Percentiles rank a stretch among this genome's conserved stretches.
phyloP scores from a whole-genome alignment of 768 basidiomycete species.

The Suillus cothurnatus region DNA sequence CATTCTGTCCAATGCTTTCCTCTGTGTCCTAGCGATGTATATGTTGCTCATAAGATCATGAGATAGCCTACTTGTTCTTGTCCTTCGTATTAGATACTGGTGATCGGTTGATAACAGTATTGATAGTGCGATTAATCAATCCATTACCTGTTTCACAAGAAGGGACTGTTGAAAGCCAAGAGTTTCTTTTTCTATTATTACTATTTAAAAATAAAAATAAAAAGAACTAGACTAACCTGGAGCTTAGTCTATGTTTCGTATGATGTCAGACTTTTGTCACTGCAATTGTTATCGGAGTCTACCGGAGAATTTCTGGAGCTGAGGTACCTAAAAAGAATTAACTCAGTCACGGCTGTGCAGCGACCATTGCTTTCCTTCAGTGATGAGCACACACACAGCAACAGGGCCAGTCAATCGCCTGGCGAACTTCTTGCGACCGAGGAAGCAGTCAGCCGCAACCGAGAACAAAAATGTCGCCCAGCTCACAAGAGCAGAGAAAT shows the following conservation, averaged over 20 bases:
- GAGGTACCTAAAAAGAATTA: background rate
- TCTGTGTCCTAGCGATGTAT: constrained; percentile 12
- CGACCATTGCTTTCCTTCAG: background rate
- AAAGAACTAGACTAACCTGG: no score
- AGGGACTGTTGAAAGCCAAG: no score
- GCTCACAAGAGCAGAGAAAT: background rate
- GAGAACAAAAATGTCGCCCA: background rate
- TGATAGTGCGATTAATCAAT: background rate
- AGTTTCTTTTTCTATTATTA: no score
- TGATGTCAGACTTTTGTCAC: background rate
- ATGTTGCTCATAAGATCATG: constrained; percentile 4
- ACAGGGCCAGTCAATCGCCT: background rate
- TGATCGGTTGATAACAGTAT: constrained; percentile 3
- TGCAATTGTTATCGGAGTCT: background rate
- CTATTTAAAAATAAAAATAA: no score
- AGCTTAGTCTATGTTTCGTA: background rate
- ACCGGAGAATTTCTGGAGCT: background rate
- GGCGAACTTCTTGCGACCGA: background rate
- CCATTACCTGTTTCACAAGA: no score
- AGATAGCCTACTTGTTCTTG: constrained; percentile 1
- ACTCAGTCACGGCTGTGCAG: background rate
- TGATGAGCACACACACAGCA: background rate
- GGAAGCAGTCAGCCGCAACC: background rate
- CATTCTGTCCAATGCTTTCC: constrained; percentile 14
- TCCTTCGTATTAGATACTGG: background rate